A percentile compares a stretch with the other conserved stretches of the same genome.
Conservation (phyloP, 2,329 filamentous ascomycete species). For the Aureobasidium pullulans region DNA sequence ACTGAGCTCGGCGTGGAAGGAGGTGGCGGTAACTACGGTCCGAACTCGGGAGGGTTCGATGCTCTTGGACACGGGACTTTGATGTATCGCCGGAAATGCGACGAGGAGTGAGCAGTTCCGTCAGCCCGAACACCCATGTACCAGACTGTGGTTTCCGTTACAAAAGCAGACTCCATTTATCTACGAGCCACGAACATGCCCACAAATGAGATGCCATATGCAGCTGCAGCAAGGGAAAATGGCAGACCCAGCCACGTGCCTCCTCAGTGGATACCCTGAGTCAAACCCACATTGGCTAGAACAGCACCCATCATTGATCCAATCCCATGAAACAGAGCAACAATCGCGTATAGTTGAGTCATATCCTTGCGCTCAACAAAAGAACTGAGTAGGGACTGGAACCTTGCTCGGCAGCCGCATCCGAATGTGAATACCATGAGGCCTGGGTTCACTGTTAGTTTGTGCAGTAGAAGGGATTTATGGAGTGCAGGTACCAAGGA, state of each 20-base stretch:
- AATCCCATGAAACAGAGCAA: neutral
- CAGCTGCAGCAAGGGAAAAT: slow-evolving; percentile 2
- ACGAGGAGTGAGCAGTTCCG: too few relatives aligned
- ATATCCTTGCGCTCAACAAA: neutral
- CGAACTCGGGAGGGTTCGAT: too few relatives aligned
- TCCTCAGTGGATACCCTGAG: slow-evolving; percentile 2
- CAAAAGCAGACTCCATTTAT: neutral
- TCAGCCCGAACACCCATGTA: too few relatives aligned
- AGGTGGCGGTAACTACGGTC: too few relatives aligned
- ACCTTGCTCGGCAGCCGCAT: neutral
- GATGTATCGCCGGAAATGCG: too few relatives aligned
- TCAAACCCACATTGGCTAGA: neutral
- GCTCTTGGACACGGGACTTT: too few relatives aligned
- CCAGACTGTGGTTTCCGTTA: too few relatives aligned
- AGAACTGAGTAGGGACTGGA: slow-evolving; percentile 1
- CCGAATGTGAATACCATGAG: neutral
- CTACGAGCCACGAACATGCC: neutral
- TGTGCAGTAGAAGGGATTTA: neutral
- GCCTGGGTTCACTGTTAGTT: neutral
- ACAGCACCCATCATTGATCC: neutral
- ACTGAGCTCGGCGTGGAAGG: too few relatives aligned
- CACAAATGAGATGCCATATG: neutral
- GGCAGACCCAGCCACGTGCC: slow-evolving; percentile 7
- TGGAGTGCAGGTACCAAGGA: neutral
- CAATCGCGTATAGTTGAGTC: neutral